A percentile compares a stretch with the other conserved stretches of the same genome.
Evolutionary conservation across 2,329 filamentous ascomycete species (phyloP).

Genomic region (Cercospora nicotianae): DNA sequence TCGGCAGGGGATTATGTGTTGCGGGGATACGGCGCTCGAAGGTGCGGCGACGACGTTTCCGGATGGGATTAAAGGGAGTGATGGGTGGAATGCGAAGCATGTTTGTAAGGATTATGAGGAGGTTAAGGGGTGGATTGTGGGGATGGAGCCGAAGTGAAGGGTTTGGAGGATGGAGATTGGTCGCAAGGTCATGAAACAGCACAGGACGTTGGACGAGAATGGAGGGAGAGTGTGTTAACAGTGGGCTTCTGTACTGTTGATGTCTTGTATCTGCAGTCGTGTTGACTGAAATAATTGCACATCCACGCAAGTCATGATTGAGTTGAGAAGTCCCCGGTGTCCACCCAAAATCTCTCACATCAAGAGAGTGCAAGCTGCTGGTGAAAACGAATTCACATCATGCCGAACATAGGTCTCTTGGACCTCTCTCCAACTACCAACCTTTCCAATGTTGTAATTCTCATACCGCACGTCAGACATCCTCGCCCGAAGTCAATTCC

Average conservation of each 20-base stretch:
- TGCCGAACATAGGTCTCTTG: not conserved
- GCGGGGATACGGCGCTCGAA: slow-evolving; percentile 17
- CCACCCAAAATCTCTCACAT: not conserved
- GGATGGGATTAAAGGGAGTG: slow-evolving; percentile 13
- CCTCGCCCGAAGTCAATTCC: not conserved
- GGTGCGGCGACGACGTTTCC: slow-evolving; percentile 18
- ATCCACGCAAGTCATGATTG: not conserved
- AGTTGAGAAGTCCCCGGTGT: not conserved
- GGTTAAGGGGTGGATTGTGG: slow-evolving; percentile 14
- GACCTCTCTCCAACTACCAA: not conserved
- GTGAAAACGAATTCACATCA: not conserved
- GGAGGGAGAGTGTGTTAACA: no score
- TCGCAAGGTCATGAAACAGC: no score
- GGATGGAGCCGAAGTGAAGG: not conserved
- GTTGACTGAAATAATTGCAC: not conserved
- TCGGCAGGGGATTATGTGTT: slow-evolving; percentile 18
- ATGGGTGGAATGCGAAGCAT: slow-evolving; percentile 19
- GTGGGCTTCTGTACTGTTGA: no score
- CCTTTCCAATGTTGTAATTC: not conserved
- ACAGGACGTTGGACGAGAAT: no score
- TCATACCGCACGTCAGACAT: not conserved
- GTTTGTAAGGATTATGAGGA: slow-evolving; percentile 18
- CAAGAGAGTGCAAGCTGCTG: not conserved
- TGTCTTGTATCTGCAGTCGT: not conserved
- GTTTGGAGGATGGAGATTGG: not conserved